Conservation (phyloP, 768 basidiomycete genomes). For the Phlebiopsis gigantea region DNA sequence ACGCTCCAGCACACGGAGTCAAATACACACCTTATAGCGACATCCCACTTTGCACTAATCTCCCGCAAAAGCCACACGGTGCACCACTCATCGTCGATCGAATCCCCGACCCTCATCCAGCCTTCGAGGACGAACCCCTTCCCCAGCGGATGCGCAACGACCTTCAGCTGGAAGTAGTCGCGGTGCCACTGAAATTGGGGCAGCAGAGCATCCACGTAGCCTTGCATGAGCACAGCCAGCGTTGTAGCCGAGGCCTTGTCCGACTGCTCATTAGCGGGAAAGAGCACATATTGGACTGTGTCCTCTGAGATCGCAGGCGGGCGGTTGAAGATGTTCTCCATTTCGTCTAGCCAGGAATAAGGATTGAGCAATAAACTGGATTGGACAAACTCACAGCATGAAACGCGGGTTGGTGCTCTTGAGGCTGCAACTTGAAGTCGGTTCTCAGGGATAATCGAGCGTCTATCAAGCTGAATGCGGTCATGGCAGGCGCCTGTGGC, state of each 20-base stretch:
- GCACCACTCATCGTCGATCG: constrained; percentile 98
- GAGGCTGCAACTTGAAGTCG: background rate
- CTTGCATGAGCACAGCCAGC: constrained; percentile 62
- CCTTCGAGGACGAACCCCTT: constrained; percentile 68
- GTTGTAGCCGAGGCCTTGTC: constrained; percentile 60
- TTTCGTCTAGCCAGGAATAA: background rate
- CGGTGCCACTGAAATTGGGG: constrained; percentile 77
- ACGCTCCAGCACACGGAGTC: background rate
- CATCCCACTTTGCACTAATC: constrained; percentile 73
- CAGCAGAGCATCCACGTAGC: constrained; percentile 49
- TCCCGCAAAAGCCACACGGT: constrained; percentile 83
- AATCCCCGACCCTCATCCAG: constrained; percentile 88
- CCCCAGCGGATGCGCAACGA: constrained; percentile 42
- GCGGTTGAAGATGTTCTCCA: constrained; percentile 56
- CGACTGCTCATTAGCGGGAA: constrained; percentile 48
- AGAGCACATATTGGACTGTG: constrained; percentile 71
- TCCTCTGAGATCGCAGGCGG: constrained; percentile 82
- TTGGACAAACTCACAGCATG: background rate
- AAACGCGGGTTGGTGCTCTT: background rate
- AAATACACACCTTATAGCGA: constrained; percentile 63
- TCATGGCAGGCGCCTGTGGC: constrained; percentile 4
- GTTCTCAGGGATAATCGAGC: background rate
- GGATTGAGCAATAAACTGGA: background rate
- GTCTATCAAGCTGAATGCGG: background rate
- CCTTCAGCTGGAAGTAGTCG: constrained; percentile 75